Percentiles rank a stretch among this genome's conserved stretches.
Conservation (phyloP, 768 basidiomycete genomes). For the Kwoniella sp. region DNA sequence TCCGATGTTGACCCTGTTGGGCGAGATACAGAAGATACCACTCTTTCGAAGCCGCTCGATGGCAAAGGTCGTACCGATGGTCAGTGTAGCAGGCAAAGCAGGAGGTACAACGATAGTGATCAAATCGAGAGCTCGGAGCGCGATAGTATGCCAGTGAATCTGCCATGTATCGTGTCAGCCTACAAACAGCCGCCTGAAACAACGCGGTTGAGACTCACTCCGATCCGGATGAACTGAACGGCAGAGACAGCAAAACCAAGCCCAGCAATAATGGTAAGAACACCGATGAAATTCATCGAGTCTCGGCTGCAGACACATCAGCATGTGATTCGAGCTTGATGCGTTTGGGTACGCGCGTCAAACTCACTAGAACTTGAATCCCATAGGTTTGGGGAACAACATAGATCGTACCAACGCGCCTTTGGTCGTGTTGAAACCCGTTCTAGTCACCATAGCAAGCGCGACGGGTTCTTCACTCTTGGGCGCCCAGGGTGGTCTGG, state of each 20-base stretch:
- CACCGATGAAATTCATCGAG: constrained; percentile 72
- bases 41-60: constrained; percentile 80
- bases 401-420: constrained; percentile 93
- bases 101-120: constrained; percentile 98
- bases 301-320: constrained; percentile 43
- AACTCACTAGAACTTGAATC: constrained; percentile 92
- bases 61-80: constrained; percentile 95
- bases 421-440: constrained; percentile 96
- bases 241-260: constrained; percentile 90
- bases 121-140: constrained; percentile 88
- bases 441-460: constrained; percentile 79
- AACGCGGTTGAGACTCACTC: constrained; percentile 61
- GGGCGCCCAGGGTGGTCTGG: constrained; percentile 59
- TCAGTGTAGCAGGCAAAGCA: constrained; percentile 92
- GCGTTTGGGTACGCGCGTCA: constrained; percentile 56
- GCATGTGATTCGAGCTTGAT: not conserved
- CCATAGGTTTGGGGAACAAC: constrained; percentile 97
- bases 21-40: constrained; percentile 95
- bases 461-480: constrained; percentile 59
- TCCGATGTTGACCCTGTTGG: constrained; percentile 89
- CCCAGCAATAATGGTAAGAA: constrained; percentile 86
- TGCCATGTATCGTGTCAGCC: constrained; percentile 52
- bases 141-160: constrained; percentile 86
- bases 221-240: constrained; percentile 85
- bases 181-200: not conserved